Conservation (phyloP, 805 yeast genomes). For the Lipomyces sp. region DNA sequence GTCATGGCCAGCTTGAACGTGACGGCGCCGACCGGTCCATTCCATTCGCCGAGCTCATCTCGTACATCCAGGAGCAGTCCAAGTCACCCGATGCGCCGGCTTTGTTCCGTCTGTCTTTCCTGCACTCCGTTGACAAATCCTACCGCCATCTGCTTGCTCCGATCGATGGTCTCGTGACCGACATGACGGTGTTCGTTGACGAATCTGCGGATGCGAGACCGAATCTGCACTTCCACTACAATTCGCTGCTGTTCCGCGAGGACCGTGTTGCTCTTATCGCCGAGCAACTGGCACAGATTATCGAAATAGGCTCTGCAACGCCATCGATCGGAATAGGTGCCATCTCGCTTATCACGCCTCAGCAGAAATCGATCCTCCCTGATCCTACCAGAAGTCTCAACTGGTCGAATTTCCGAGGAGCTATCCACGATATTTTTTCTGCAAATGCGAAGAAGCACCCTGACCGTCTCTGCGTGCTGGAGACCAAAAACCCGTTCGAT, state of each 20-base stretch:
- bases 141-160: constrained; percentile 20
- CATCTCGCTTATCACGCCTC: constrained; percentile 63
- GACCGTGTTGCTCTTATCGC: constrained; percentile 66
- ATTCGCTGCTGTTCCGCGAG: constrained; percentile 66
- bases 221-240: constrained; percentile 52
- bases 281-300: constrained; percentile 67
- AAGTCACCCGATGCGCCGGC: constrained; percentile 58
- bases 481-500: constrained; percentile 70
- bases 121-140: constrained; percentile 13
- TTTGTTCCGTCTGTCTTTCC: constrained; percentile 47
- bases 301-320: constrained; percentile 26
- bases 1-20: constrained; percentile 12
- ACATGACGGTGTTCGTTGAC: constrained; percentile 54
- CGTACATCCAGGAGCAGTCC: constrained; percentile 48
- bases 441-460: constrained; percentile 82
- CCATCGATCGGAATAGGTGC: constrained; percentile 52
- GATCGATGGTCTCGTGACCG: constrained; percentile 43
- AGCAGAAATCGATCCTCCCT: constrained; percentile 64
- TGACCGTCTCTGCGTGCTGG: constrained; percentile 85
- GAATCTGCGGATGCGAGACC: constrained; percentile 32
- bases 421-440: constrained; percentile 93
- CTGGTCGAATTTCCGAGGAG: constrained; percentile 89
- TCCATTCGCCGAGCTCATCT: constrained; percentile 56
- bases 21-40: constrained; percentile 41
- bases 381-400: constrained; percentile 84